Base-by-base conservation (phyloP, 1,284 basidiomycete genomes). In the Austropuccinia psidii region DNA sequence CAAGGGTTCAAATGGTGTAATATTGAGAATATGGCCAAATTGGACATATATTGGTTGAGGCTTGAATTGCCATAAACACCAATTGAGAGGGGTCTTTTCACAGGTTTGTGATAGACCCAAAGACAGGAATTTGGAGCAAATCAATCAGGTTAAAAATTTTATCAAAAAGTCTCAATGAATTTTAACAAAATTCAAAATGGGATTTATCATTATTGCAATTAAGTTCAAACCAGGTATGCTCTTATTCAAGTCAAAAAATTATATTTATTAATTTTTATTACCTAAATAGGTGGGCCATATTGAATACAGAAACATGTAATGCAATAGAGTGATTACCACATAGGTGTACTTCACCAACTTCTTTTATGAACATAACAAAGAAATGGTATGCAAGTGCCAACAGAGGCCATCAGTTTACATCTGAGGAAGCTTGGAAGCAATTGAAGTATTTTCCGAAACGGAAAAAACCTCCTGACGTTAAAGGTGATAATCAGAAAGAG, bases 61-160 rank as follows among this genome's bases (percentile, higher is more conserved):
- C n/a, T n/a, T n/a, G n/a, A n/a, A n/a, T n/a, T n/a, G n/a, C n/a
- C n/a, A n/a, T n/a, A n/a, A n/a, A n/a, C n/a, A n/a, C n/a, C n/a
- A n/a, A n/a, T n/a, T n/a, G n/a, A n/a, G n/a, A n/a, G n/a, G n/a
- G n/a, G n/a, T n/a, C n/a, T n/a, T 35, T 39, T 54, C 33, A 33
- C 65, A 11, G 52, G 65, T 33, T n/a, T 67, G 21, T 17, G 31
- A 24, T 19, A 54, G 31, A 67, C 49, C 29, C 27, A 67, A 29
- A 31, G 41, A 50, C 49, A 47, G 5, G 33, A 52, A 19, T 39
- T 19, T 50, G 65, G 47, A 24, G 27, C 65, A n/a, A 54, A 67
- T 54, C 65, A 67, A 54, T 54, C 2, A 21, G 65, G n/a, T 19
- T 33, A 55, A 24, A 55, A 15, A 33, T 67, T 54, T 21, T 67